phyloP scores from a whole-genome alignment of 148 eudicot species.

The Amaranthus cruentus region DNA sequence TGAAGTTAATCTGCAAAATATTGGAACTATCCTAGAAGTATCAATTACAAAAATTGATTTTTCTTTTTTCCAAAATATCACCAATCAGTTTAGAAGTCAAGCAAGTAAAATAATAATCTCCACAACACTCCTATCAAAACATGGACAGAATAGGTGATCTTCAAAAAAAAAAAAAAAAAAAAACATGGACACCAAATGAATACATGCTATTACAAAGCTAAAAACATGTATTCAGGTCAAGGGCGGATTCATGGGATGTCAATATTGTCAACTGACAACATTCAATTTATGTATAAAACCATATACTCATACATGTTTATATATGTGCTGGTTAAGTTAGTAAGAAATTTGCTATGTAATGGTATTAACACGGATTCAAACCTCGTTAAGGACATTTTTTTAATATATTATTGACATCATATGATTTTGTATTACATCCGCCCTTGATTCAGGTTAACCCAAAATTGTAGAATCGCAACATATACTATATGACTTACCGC shows the following conservation, averaged over 20 bases:
- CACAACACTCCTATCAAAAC: not conserved
- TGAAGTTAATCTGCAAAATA: too few species aligned
- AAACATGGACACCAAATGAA: not conserved
- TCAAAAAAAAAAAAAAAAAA: not conserved
- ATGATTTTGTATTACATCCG: too few species aligned
- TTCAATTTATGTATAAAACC: too few species aligned
- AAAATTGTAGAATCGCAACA: not conserved
- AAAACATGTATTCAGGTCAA: not conserved
- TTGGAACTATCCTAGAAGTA: too few species aligned
- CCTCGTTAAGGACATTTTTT: too few species aligned
- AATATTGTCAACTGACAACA: too few species aligned
- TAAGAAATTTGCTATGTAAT: too few species aligned
- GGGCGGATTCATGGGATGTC: too few species aligned
- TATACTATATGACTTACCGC: conserved; percentile 50
- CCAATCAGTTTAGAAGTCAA: not conserved
- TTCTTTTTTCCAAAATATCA: not conserved
- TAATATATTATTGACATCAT: too few species aligned
- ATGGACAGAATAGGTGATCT: not conserved
- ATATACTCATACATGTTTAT: too few species aligned
- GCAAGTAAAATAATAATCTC: not conserved
- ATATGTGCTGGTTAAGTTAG: too few species aligned
- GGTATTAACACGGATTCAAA: too few species aligned
- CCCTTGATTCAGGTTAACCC: not conserved
- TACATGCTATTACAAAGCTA: not conserved
- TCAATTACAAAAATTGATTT: not conserved